Evolutionary conservation across 495 filamentous ascomycete species (phyloP).

Genomic region (Recurvomyces mirabilis): DNA sequence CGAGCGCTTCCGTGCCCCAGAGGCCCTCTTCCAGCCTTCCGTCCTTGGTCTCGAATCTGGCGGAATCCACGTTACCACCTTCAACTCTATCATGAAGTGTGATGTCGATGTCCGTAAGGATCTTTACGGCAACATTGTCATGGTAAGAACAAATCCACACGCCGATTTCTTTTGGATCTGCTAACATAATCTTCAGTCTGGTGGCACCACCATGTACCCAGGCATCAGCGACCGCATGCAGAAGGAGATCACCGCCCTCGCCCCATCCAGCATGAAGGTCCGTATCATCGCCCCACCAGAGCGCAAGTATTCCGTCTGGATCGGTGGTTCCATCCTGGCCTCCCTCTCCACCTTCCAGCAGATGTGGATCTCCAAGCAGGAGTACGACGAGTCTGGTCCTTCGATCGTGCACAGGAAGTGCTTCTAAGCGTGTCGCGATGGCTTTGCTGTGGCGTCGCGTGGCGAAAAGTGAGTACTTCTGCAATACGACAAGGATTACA

Average conservation of each 20-base stretch:
- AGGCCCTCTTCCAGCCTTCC: slow-evolving; percentile 98
- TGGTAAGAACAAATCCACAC: slow-evolving; percentile 48
- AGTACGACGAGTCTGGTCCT: slow-evolving; percentile 99
- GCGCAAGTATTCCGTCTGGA: slow-evolving; percentile 93
- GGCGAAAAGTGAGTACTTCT: too few relatives aligned
- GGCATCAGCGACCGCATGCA: slow-evolving; percentile 99
- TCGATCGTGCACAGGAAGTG: slow-evolving; percentile 99
- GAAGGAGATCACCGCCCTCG: slow-evolving; percentile 99
- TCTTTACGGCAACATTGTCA: slow-evolving; percentile 99
- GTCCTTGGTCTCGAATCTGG: slow-evolving; percentile 96
- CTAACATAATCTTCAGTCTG: slow-evolving; percentile 51
- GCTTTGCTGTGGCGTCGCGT: too few relatives aligned
- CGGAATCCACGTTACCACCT: slow-evolving; percentile 98
- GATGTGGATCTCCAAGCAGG: slow-evolving; percentile 99
- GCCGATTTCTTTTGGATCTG: neutral
- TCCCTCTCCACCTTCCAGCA: slow-evolving; percentile 99
- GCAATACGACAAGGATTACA: too few relatives aligned
- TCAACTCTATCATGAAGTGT: slow-evolving; percentile 99
- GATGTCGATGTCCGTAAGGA: slow-evolving; percentile 99
- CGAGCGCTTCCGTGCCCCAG: slow-evolving; percentile 98
- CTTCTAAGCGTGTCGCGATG: slow-evolving; percentile 67
- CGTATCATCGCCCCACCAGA: slow-evolving; percentile 70
- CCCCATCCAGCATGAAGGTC: slow-evolving; percentile 86
- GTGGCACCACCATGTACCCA: slow-evolving; percentile 99
- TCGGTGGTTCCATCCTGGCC: slow-evolving; percentile 98